These are phyloP conservation scores for Plasmodium malariae DNA, from an alignment of 169 alveolate species.

Conservation along the genomic window DNA sequence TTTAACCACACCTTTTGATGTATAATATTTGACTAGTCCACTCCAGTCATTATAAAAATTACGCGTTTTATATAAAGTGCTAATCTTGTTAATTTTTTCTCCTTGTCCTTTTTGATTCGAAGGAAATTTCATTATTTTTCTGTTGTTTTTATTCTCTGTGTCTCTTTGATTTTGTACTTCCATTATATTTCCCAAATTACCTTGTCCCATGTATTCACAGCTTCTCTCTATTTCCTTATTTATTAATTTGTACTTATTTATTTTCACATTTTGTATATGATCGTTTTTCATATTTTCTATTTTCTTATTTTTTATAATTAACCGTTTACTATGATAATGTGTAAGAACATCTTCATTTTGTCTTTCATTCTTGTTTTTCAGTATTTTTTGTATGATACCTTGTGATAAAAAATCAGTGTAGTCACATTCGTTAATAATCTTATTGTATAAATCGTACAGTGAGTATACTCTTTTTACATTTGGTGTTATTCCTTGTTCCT, in stretches of 20 bases:
- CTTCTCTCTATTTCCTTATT: neutral
- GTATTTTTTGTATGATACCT: neutral
- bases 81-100: neutral
- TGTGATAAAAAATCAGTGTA: constrained; percentile 42
- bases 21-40: constrained; percentile 49
- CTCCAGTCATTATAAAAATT: constrained; percentile 44
- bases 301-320: constrained; percentile 16
- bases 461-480: constrained; percentile 72
- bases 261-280: neutral
- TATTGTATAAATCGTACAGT: constrained; percentile 35
- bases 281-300: neutral
- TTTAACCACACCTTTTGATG: constrained; percentile 54
- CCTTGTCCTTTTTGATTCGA: neutral
- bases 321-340: neutral
- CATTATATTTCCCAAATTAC: neutral
- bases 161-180: neutral
- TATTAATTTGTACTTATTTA: neutral
- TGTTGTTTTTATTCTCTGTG: neutral
- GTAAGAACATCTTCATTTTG: constrained; percentile 3
- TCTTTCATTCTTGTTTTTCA: constrained; percentile 12
- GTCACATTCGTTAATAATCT: constrained; percentile 48
- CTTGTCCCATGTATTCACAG: neutral
- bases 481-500: constrained; percentile 37
- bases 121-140: neutral
- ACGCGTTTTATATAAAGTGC: neutral